Conservation (phyloP, 2,329 filamentous ascomycete species). For the Cercospora beticola region DNA sequence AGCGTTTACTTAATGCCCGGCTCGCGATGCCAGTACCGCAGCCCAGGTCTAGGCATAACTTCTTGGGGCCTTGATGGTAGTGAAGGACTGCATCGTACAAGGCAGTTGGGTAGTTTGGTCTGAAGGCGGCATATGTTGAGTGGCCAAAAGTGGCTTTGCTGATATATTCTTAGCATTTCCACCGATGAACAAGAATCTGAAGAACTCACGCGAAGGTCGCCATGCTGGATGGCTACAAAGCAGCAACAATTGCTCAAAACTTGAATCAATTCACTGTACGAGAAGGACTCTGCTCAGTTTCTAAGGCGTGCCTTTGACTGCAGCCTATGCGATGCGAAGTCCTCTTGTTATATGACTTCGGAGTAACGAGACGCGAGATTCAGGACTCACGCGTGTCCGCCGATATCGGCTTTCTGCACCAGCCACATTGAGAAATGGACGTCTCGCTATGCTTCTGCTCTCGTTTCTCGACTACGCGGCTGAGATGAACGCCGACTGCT, state of each 20-base stretch:
- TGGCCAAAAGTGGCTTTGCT: constrained; percentile 59
- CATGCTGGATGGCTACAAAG: neutral
- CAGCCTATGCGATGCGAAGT: neutral
- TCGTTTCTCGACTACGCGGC: too few species aligned
- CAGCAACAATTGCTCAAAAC: neutral
- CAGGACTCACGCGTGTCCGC: neutral
- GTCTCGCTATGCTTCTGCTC: neutral
- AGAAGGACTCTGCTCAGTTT: neutral
- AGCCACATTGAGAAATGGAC: neutral
- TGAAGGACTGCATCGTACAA: constrained; percentile 56
- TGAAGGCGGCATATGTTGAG: constrained; percentile 59
- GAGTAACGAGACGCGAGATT: neutral
- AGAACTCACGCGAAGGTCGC: constrained; percentile 17
- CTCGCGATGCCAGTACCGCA: constrained; percentile 62
- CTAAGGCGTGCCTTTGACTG: neutral
- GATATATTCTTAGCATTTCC: neutral
- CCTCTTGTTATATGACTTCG: neutral
- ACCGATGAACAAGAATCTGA: neutral
- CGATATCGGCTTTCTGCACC: neutral
- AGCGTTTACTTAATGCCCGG: constrained; percentile 55
- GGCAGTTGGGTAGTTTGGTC: constrained; percentile 58
- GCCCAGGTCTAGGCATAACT: constrained; percentile 58
- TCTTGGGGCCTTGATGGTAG: constrained; percentile 51
- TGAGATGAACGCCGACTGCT: too few species aligned
- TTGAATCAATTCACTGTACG: neutral